Percentiles rank a stretch among this genome's conserved stretches.
These are phyloP conservation scores for Salix exigua DNA, from an alignment of 345 rosid genomes.

Conservation along the genomic window DNA sequence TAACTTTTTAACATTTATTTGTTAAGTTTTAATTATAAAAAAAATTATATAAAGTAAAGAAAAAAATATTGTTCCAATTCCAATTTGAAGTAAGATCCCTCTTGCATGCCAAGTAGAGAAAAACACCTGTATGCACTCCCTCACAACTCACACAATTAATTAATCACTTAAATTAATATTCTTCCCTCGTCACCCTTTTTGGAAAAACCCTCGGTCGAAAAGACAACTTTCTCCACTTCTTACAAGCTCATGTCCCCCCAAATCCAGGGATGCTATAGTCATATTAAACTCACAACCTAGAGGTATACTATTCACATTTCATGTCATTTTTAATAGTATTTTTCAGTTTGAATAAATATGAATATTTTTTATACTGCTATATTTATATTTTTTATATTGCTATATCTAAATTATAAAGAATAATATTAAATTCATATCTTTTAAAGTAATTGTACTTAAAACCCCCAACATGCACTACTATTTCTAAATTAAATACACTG, in stretches of 20 bases:
- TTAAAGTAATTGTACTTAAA: too few species aligned
- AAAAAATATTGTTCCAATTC: neutral
- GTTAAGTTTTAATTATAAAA: neutral
- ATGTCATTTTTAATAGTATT: too few species aligned
- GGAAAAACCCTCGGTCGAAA: neutral
- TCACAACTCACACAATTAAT: neutral
- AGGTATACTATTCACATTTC: neutral
- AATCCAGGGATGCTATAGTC: conserved; percentile 8
- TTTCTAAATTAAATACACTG: too few species aligned
- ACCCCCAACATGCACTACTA: too few species aligned
- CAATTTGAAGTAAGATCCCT: conserved; percentile 23
- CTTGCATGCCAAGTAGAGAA: conserved; percentile 17
- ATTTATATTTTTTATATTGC: too few species aligned
- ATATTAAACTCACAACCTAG: neutral
- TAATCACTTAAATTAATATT: neutral
- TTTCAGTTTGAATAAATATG: too few species aligned
- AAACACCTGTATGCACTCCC: neutral
- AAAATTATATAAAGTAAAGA: neutral
- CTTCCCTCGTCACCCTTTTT: neutral
- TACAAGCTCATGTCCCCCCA: neutral
- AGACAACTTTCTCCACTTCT: conserved; percentile 5
- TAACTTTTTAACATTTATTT: too few species aligned
- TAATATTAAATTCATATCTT: too few species aligned
- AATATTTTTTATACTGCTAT: too few species aligned
- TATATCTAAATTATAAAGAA: too few species aligned